These are phyloP conservation scores for Hortiboletus rubellus DNA, from an alignment of 1,284 basidiomycete species.

Conservation along the genomic window DNA sequence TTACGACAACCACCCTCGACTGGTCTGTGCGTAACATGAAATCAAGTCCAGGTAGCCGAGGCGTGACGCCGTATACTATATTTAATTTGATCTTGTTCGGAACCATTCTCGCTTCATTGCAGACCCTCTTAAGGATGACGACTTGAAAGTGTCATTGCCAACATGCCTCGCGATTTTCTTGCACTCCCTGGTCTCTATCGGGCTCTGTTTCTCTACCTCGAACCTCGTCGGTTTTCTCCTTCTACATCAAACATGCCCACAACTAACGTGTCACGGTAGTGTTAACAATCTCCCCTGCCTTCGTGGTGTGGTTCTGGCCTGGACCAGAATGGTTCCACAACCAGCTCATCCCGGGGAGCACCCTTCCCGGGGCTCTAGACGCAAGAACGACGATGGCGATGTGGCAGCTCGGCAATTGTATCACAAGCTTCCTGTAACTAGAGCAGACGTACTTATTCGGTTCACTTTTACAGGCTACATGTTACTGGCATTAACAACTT, in stretches of 20 bases:
- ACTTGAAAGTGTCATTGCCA: neutral
- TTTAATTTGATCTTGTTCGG: too few species aligned
- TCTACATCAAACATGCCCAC: neutral
- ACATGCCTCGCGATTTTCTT: constrained; percentile 44
- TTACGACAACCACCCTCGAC: too few species aligned
- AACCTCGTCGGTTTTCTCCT: constrained; percentile 54
- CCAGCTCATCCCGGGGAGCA: constrained; percentile 57
- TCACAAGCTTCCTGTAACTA: constrained; percentile 14
- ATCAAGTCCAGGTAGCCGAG: too few species aligned
- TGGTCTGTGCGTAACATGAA: too few species aligned
- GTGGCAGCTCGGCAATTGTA: constrained; percentile 73
- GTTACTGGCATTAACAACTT: constrained; percentile 64
- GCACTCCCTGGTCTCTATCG: constrained; percentile 70
- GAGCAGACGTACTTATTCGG: neutral
- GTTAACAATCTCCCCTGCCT: constrained; percentile 57
- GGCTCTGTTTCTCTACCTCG: constrained; percentile 65
- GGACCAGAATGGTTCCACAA: constrained; percentile 72
- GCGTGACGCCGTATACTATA: too few species aligned
- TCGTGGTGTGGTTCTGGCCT: constrained; percentile 61
- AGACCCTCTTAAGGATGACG: too few species aligned
- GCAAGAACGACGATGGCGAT: constrained; percentile 63
- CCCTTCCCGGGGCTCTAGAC: constrained; percentile 43
- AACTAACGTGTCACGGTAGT: constrained; percentile 37
- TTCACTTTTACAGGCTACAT: constrained; percentile 55
- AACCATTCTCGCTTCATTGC: too few species aligned